Base-by-base conservation (phyloP, 352 stramenopile species). In the Hyphochytrium catenoides region DNA sequence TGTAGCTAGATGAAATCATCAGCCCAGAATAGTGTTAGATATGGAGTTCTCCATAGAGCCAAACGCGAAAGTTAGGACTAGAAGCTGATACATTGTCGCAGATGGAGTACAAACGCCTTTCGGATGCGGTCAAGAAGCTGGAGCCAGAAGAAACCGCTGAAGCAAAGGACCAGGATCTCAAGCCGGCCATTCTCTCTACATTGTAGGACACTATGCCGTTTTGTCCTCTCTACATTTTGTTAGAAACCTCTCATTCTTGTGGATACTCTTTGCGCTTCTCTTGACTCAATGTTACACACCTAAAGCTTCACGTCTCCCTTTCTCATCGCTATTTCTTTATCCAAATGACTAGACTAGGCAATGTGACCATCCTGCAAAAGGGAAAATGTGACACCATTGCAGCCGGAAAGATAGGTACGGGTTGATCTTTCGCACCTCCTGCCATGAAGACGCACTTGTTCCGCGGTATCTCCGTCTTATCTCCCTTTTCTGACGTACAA, bases 71-170 rank as follows among this genome's bases (percentile, higher is more conserved):
- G 9, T 8, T 6, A 28, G 15, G 8, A 38, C 36, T 39, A 1
- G 1, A 30, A 17, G 8, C 12, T 37, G 6, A 8, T 19, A 34
- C 3, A 14, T 3, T 17, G n/a, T 18, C 6, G 12, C 41, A 83
- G 69, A 79, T 84, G 64, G 69, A 84, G 34, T 84, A 81, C 39
- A 65, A 62, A 8, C 59, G 69, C 4, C 39, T 84, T 28, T 84
- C 66, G 38, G 48, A 55, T 2, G 49, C 66, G 0, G 39, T 52
- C 2, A 44, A 52, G 9, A 40, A 81, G 6, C 16, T 74, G 3
- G 31, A 62, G 8, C n/a, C n/a, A n/a, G n/a, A n/a, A n/a, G n/a
- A n/a, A n/a, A n/a, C n/a, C n/a, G n/a, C n/a, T n/a, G n/a, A n/a
- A n/a, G n/a, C n/a, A n/a, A n/a, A n/a, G n/a, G 31, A 43, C 8